These are phyloP conservation scores for Dichotomocladium elegans DNA, from an alignment of 371 early-diverging fungal species.

Conservation along the genomic window DNA sequence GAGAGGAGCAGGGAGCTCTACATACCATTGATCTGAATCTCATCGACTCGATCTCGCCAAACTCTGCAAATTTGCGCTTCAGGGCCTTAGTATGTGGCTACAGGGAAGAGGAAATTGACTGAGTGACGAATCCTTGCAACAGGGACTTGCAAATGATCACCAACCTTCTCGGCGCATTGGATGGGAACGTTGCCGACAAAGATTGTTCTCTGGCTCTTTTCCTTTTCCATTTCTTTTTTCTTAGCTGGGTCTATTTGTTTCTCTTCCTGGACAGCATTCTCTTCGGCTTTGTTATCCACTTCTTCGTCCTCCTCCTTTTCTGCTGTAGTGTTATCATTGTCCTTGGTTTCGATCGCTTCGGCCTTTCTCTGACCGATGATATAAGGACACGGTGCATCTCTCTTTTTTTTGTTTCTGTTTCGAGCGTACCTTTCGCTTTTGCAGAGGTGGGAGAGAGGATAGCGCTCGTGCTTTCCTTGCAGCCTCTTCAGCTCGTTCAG, in stretches of 20 bases:
- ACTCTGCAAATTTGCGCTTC: slow-evolving; percentile 60
- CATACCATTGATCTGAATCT: slow-evolving; percentile 86
- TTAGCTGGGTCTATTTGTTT: background rate
- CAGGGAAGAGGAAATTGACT: background rate
- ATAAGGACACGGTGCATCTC: too few species aligned
- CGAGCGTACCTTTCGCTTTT: background rate
- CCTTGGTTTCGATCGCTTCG: background rate
- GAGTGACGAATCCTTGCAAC: background rate
- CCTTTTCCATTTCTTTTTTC: slow-evolving; percentile 45
- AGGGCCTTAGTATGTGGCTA: slow-evolving; percentile 58
- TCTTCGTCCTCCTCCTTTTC: slow-evolving; percentile 2
- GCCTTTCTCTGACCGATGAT: slow-evolving; percentile 5
- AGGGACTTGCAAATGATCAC: too few species aligned
- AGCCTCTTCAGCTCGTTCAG: background rate
- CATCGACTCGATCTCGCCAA: slow-evolving; percentile 78
- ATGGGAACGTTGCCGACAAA: slow-evolving; percentile 84
- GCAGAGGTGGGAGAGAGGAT: background rate
- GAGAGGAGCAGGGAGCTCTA: too few species aligned
- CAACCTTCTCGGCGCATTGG: slow-evolving; percentile 61
- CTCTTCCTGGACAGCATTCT: background rate
- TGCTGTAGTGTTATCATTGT: background rate
- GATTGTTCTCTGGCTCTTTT: slow-evolving; percentile 58
- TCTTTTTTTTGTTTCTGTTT: too few species aligned
- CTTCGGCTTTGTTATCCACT: background rate
- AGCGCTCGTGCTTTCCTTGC: background rate